A percentile compares a stretch with the other conserved stretches of the same genome.
Evolutionary conservation across 805 yeast genomes (phyloP).

Genomic region (Pichia exigua): DNA sequence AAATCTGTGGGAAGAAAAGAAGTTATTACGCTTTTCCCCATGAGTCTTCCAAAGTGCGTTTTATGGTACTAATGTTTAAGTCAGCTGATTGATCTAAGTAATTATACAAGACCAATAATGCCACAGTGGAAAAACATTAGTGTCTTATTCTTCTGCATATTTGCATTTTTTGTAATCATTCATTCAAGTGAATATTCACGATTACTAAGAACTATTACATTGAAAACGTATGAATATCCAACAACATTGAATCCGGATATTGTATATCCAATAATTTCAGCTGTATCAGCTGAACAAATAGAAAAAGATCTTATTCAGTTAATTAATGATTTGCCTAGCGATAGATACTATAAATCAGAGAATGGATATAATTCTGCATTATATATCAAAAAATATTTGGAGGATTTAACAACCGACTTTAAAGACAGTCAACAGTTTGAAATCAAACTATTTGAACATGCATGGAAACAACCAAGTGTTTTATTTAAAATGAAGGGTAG

Average conservation of each 20-base stretch:
- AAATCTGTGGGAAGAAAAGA: not conserved
- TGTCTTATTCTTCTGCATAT: not conserved
- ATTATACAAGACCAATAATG: not conserved
- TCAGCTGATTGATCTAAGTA: not conserved
- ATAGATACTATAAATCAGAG: conserved; percentile 68
- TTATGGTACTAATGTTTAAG: too few species aligned
- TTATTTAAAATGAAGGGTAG: conserved; percentile 47
- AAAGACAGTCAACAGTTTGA: conserved; percentile 17
- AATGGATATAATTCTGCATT: conserved; percentile 63
- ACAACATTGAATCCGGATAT: conserved; percentile 25
- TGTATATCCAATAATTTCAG: conserved; percentile 27
- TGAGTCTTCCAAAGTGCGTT: not conserved
- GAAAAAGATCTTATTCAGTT: conserved; percentile 3
- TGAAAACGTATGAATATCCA: conserved; percentile 45
- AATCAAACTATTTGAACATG: conserved; percentile 49
- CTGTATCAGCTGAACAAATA: not conserved
- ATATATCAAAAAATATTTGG: conserved; percentile 54
- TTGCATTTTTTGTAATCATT: not conserved
- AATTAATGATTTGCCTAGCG: conserved; percentile 27
- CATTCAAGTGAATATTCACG: conserved; percentile 1
- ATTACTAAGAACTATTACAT: not conserved
- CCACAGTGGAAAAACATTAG: not conserved
- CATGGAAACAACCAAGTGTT: conserved; percentile 74
- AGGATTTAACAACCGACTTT: conserved; percentile 20
- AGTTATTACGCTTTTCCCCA: not conserved